A percentile compares a stretch with the other conserved stretches of the same genome.
Evolutionary conservation across 2,329 filamentous ascomycete species (phyloP).

Genomic region (Biscogniauxia marginata): DNA sequence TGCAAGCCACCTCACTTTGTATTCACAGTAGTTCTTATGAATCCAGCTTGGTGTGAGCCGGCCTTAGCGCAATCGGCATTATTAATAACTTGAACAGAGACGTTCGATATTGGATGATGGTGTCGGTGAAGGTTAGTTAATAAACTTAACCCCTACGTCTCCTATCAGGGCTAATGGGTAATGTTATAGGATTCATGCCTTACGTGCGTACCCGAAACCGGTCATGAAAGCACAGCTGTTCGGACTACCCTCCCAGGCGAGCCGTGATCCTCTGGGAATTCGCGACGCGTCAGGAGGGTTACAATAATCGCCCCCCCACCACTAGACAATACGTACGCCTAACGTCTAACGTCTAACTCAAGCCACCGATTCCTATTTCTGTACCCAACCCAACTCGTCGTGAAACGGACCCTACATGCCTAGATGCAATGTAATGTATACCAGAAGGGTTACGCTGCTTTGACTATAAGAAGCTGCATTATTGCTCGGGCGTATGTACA

Average conservation of each 20-base stretch:
- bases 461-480: background rate
- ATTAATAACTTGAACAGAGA: background rate
- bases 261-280: background rate
- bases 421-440: background rate
- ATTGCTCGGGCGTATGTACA: constrained; percentile 3
- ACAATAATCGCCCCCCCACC: background rate
- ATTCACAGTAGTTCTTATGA: background rate
- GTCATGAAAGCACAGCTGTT: background rate
- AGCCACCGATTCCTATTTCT: background rate
- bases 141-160: background rate
- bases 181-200: background rate
- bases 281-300: background rate
- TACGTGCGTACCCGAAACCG: background rate
- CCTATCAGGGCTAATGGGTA: background rate
- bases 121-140: background rate
- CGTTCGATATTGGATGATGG: background rate
- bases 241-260: background rate
- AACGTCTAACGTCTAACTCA: background rate
- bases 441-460: background rate
- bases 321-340: background rate
- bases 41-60: background rate
- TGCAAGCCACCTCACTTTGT: background rate
- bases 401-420: background rate
- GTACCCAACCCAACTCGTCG: background rate
- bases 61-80: background rate